Conservation (phyloP, 352 stramenopile genomes). For the Phytophthora chlamydospora region DNA sequence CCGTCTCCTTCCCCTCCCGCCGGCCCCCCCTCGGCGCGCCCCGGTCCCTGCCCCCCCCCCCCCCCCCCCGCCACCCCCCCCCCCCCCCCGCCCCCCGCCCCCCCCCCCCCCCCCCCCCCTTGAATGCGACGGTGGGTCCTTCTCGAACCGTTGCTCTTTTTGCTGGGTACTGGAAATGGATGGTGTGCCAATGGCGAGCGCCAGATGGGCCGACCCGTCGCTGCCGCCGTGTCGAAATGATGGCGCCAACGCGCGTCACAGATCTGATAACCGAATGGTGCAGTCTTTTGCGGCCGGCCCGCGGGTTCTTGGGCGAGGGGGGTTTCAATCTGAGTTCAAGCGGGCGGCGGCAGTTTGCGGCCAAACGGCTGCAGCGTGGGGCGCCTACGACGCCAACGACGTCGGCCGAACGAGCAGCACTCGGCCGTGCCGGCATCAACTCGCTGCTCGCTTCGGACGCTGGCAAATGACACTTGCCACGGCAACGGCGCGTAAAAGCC, state of each 20-base stretch:
- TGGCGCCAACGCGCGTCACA: background rate
- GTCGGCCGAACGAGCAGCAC: too few species aligned
- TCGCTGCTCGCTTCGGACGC: too few species aligned
- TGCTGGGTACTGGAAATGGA: constrained; percentile 37
- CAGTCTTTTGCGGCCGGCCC: constrained; percentile 22
- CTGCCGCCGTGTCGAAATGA: constrained; percentile 17
- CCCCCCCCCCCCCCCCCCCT: background rate
- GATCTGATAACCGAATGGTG: background rate
- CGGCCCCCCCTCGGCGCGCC: too few species aligned
- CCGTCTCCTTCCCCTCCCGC: too few species aligned
- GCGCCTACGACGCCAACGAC: too few species aligned
- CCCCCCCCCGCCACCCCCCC: too few species aligned
- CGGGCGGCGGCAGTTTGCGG: constrained; percentile 24
- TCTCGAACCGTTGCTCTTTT: constrained; percentile 30
- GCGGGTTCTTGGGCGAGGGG: constrained; percentile 10
- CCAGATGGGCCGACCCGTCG: constrained; percentile 14
- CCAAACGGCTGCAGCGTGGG: constrained; percentile 13
- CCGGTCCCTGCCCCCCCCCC: too few species aligned
- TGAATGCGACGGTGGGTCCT: constrained; percentile 12
- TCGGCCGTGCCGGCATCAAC: too few species aligned
- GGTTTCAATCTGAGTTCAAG: constrained; percentile 39
- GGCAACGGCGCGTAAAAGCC: constrained; percentile 19
- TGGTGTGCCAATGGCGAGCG: constrained; percentile 25
- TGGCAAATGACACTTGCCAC: background rate
- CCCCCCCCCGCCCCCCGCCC: too few species aligned